Percentiles rank a stretch among this genome's conserved stretches.
phyloP scores from a whole-genome alignment of 768 basidiomycete genomes.

The Collybia sp. region DNA sequence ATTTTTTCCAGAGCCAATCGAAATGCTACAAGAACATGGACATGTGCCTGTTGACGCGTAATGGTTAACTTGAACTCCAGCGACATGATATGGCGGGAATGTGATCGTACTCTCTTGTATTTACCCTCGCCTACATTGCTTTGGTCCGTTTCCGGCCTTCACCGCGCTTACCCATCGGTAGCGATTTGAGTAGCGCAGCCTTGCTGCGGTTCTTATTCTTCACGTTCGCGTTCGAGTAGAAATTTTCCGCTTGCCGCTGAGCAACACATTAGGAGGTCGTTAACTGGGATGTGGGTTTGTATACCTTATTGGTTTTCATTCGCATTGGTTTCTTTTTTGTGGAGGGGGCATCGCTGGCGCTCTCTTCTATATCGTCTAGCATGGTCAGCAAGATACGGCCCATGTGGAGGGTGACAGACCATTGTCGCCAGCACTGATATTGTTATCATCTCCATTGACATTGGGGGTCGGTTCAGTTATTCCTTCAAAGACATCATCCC shows the following conservation, averaged over 20 bases:
- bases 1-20: too few relatives aligned
- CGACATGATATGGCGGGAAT: neutral
- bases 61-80: too few relatives aligned
- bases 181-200: constrained; percentile 52
- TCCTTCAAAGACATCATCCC: constrained; percentile 85
- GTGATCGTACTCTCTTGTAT: constrained; percentile 7
- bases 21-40: too few relatives aligned
- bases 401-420: constrained; percentile 8
- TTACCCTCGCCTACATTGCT: constrained; percentile 2
- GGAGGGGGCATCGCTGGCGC: neutral
- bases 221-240: constrained; percentile 80
- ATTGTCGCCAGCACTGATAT: constrained; percentile 19
- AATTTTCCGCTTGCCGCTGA: constrained; percentile 88
- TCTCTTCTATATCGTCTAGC: too few relatives aligned
- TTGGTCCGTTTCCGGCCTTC: constrained; percentile 33
- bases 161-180: constrained; percentile 46
- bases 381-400: too few relatives aligned
- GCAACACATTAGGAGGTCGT: constrained; percentile 4
- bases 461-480: constrained; percentile 24
- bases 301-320: constrained; percentile 92
- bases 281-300: constrained; percentile 1
- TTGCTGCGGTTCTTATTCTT: constrained; percentile 82
- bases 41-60: too few relatives aligned
- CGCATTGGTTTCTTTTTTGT: constrained; percentile 56
- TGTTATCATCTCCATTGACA: constrained; percentile 23